Percentiles rank a stretch among this genome's conserved stretches.
Evolutionary conservation across 306 rosid species (phyloP).

Genomic region (Cicer yamashitae): DNA sequence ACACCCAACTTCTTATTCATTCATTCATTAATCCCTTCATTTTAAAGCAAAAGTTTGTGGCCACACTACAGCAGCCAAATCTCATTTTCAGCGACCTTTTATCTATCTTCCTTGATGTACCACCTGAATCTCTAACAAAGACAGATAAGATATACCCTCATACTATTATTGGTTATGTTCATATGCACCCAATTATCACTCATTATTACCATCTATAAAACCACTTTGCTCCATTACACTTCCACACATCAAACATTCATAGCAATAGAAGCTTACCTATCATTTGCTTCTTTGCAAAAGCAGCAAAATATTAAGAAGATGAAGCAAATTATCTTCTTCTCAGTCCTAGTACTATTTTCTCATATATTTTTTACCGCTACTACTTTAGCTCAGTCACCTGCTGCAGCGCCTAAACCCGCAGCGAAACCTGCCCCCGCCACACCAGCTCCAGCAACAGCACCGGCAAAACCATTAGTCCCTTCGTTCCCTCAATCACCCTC

Average conservation of each 20-base stretch:
- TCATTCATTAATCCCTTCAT: conserved; percentile 38
- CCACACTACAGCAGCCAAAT: conserved; percentile 34
- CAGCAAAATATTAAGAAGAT: conserved; percentile 25
- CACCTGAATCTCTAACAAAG: conserved; percentile 38
- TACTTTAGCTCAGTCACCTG: conserved; percentile 53
- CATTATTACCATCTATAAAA: conserved; percentile 45
- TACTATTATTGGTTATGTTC: conserved; percentile 31
- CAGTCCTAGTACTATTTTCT: conserved; percentile 12
- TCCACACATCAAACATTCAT: conserved; percentile 37
- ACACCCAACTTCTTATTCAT: conserved; percentile 27
- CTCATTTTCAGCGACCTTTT: conserved; percentile 29
- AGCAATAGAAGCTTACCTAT: conserved; percentile 21
- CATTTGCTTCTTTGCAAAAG: conserved; percentile 24
- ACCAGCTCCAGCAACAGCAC: conserved; percentile 46
- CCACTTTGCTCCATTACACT: neutral
- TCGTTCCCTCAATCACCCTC: conserved; percentile 46
- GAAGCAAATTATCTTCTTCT: conserved; percentile 45
- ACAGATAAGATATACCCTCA: conserved; percentile 33
- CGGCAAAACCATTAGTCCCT: conserved; percentile 50
- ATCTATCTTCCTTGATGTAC: conserved; percentile 30
- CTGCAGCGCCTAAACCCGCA: conserved; percentile 55
- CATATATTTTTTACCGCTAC: conserved; percentile 25
- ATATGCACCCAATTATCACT: conserved; percentile 42
- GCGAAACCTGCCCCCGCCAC: conserved; percentile 30
- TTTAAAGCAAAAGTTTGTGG: conserved; percentile 41